These are phyloP conservation scores for Nitzschia putrida DNA, from an alignment of 108 stramenopile species.

Conservation along the genomic window DNA sequence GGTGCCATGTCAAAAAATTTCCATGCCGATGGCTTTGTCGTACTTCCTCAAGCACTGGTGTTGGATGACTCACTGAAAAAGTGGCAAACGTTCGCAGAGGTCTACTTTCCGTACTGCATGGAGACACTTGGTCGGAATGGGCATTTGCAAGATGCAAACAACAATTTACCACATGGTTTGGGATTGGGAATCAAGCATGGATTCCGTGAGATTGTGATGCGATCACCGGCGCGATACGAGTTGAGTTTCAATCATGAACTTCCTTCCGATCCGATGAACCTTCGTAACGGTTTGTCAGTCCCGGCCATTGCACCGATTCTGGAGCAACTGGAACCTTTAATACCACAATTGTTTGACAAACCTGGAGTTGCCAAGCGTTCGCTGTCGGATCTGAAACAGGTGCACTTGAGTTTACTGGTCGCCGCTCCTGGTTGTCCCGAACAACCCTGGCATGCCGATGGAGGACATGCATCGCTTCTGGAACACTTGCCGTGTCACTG, in stretches of 20 bases:
- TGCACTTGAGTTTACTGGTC: conserved; percentile 57
- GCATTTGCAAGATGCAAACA: conserved; percentile 3
- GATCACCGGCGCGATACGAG: conserved; percentile 71
- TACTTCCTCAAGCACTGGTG: conserved; percentile 6
- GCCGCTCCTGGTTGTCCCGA: conserved; percentile 58
- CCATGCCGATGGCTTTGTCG: conserved; percentile 33
- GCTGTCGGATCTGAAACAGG: conserved; percentile 3
- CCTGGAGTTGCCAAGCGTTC: too few species aligned
- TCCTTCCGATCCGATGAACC: not conserved
- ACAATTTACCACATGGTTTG: conserved; percentile 20
- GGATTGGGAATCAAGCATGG: conserved; percentile 55
- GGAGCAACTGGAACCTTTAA: conserved; percentile 4
- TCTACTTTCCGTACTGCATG: conserved; percentile 24
- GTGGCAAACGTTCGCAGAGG: conserved; percentile 22
- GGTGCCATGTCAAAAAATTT: conserved; percentile 5
- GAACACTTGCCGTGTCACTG: conserved; percentile 59
- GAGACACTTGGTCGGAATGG: conserved; percentile 15
- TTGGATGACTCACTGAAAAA: conserved; percentile 10
- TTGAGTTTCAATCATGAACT: conserved; percentile 42
- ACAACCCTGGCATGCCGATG: conserved; percentile 81
- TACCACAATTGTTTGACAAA: conserved; percentile 8
- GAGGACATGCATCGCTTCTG: conserved; percentile 54
- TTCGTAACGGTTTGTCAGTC: not conserved
- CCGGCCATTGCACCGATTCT: not conserved
- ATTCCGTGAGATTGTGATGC: conserved; percentile 74